These are phyloP conservation scores for Fonsecaea monophora DNA, from an alignment of 2,329 filamentous ascomycete species.

Conservation along the genomic window DNA sequence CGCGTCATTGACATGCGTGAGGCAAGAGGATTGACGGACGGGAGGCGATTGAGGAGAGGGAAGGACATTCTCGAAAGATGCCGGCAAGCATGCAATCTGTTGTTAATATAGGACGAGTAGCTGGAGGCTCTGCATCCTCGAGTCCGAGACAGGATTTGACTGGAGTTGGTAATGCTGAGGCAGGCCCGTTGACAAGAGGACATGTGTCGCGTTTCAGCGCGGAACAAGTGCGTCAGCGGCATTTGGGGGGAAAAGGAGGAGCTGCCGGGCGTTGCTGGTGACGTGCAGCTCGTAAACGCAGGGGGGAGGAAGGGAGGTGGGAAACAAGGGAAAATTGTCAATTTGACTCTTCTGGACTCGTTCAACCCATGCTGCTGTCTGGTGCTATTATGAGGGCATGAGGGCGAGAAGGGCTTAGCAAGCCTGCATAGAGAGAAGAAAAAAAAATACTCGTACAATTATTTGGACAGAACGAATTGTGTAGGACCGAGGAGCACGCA, in stretches of 20 bases:
- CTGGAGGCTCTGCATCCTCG: slow-evolving; percentile 24
- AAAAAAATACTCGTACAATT: no score
- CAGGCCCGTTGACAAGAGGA: slow-evolving; percentile 26
- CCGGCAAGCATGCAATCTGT: slow-evolving; percentile 11
- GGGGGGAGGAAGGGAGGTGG: background rate
- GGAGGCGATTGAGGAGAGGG: slow-evolving; percentile 14
- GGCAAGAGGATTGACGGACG: background rate
- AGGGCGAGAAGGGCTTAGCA: background rate
- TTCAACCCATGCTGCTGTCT: slow-evolving; percentile 27
- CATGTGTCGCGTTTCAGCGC: slow-evolving; percentile 37
- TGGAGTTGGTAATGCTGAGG: slow-evolving; percentile 15
- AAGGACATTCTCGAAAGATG: slow-evolving; percentile 12
- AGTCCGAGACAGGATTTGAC: slow-evolving; percentile 9
- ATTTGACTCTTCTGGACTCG: background rate
- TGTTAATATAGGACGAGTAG: slow-evolving; percentile 19
- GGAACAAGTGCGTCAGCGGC: slow-evolving; percentile 38
- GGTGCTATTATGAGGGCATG: background rate
- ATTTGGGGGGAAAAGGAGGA: slow-evolving; percentile 25
- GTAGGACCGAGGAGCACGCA: slow-evolving; percentile 3
- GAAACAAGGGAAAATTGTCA: slow-evolving; percentile 6
- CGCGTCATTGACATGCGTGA: slow-evolving; percentile 22
- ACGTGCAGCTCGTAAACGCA: slow-evolving; percentile 5
- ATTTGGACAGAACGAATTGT: background rate
- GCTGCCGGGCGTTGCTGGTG: slow-evolving; percentile 4
- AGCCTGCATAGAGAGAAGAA: background rate